Base-by-base conservation (phyloP, 2,329 filamentous ascomycete species). In the Aspergillus texensis region DNA sequence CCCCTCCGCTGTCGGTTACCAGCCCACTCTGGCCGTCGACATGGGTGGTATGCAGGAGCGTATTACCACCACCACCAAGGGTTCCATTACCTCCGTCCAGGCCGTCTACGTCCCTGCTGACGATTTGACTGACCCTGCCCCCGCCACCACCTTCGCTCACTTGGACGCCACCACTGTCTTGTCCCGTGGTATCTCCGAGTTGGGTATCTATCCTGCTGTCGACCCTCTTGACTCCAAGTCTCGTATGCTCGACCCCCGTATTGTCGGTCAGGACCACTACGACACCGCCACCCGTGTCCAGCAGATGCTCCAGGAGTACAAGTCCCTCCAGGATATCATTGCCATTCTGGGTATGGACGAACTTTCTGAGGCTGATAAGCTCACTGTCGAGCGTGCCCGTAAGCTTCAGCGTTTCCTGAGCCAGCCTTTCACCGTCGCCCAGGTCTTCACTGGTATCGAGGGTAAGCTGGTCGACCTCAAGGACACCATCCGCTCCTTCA, bases 281-380 rank as follows among this genome's bases (percentile, higher is more conserved):
- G 82, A 93, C 68, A 94, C 89, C 77, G 95, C 95, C 82, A 92
- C 91, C 82, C 90, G 90, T 76, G 95, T 99, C 79, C 95, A 99
- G 88, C 93, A 97, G 86, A 98, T 97, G 85, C 91, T 99, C 81
- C 95, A 99, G 86, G 95, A 98, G 88, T 99, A 99, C 92, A 98
- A 98, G 92, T 98, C 94, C 71, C 93, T 99, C 74, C 95, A 99
- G 87, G 95, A 99, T 87, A 99, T 99, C 90, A 97, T 97, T 88
- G 95, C 95, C 84, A 99, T 99, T 93, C 85, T 98, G 81, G 94
- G 94, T 91, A 98, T 99, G 95, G 95, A 99, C 84, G 95, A 99
- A 83, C 86, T 99, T 85, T 98, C 95, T 71, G 95, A 98, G 88
- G 91, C 92, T 77, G 95, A 99, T 84, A 97, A 99, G 91, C 90